Base-by-base conservation (phyloP, 2,329 filamentous ascomycete species). In the Scytalidium sp. region DNA sequence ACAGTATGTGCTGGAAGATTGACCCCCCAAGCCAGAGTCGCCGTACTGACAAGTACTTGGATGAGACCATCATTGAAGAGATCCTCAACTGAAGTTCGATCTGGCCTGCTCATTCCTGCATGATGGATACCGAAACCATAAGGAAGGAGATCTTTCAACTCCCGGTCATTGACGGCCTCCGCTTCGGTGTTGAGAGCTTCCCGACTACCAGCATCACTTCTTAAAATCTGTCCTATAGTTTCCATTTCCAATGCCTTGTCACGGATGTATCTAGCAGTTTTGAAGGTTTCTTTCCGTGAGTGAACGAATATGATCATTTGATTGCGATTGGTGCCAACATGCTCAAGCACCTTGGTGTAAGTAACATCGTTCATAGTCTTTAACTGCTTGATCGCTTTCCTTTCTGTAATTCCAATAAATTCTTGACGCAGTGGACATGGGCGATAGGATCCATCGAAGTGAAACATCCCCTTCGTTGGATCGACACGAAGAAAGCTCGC, bases 351-450 rank as follows among this genome's bases (percentile, higher is more conserved):
- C 70, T 99, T 99, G 56, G 86, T 95, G 69, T 99, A 99, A 50
- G 91, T 97, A 48, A 99, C 92, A 61, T 99, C 94, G 64, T 99
- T 99, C 94, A 99, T 99, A 1, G 89, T 95, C 78, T 97, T 97
- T 48, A 99, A 76, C 68, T 99, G 94, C 72, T 97, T 99, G 72
- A 99, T 99, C 5, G 94, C 89, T 68, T 97, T 97, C 73, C 94
- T 95, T 60, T 99, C 94, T 0, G 93, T 97, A 41, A 99, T 88
- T 47, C 94, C 94, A 58, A 99, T 90, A 64, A 97, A 99, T 68
- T 99, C 95, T 67, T 99, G 94, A 61, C 90, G 91, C 60, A 99
- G 71, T 2, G 94, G 94, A 67, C 94, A 99, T 53, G 94, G 95
- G 60, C 94, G 81, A 75, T 85, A 99, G 3, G 91, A 91, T 41